Base-by-base conservation (phyloP, 352 stramenopile genomes). In the Globisporangium paroecandrum region DNA sequence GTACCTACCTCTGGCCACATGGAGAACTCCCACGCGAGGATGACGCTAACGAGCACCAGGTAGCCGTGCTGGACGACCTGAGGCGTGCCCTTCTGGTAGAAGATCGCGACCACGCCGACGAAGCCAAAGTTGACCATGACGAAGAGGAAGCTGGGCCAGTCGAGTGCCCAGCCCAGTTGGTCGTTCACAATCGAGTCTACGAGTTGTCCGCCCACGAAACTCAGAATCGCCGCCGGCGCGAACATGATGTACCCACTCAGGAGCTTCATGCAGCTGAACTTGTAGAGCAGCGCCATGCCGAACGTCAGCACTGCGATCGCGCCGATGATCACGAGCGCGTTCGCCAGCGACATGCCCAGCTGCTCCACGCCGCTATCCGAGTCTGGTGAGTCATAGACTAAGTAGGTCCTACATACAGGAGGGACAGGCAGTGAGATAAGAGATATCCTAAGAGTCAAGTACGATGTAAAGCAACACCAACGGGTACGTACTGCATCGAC, bases 21-120 rank as follows among this genome's bases (percentile, higher is more conserved):
- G 54, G 91, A 97, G 43, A 99, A 91, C 68, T 99, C 85, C 95
- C 97, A 99, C 18, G 96, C 96, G 65, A 99, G 83, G 66, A 99
- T 98, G 18, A 99, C 94, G 58, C 90, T 98, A 29, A 98, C 97
- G 34, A 92, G 75, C 55, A 99, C 89, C 22, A 99, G 74, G 77
- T 99, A 99, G 6, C 78, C 82, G 72, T 99, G 97, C 65, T 97
- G 95, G 6, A 98, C 70, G 47, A 94, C 63, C 71, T 90, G 91
- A 41, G 87, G 73, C 25, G 77, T 90, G 10, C 87, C 85, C 65
- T 92, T 94, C 73, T 95, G 89, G 73, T 95, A 97, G 68, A 98
- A 97, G 60, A 97, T 96, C 34, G 86, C 81, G 49, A 97, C 82
- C 9, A 97, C 86, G 13, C 89, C 90, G 13, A 96, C 87, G 38